Evolutionary conservation across 2,329 filamentous ascomycete species (phyloP).

Genomic region (Apiospora pterosperma): DNA sequence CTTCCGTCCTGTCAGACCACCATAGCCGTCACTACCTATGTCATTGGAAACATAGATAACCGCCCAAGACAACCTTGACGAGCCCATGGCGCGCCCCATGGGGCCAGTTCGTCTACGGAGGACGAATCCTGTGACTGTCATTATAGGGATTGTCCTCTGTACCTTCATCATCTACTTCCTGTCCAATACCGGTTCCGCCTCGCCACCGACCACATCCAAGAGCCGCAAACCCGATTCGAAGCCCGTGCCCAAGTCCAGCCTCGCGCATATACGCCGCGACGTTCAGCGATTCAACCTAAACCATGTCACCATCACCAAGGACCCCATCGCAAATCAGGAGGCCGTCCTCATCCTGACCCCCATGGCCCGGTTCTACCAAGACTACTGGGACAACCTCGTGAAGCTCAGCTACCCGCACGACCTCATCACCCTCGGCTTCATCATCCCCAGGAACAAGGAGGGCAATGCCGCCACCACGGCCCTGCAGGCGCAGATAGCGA

Average conservation of each 20-base stretch:
- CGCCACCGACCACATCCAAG: slow-evolving; percentile 13
- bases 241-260: slow-evolving; percentile 48
- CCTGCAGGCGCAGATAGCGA: slow-evolving; percentile 79
- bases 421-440: slow-evolving; percentile 92
- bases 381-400: slow-evolving; percentile 92
- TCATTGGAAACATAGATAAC: not conserved
- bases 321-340: slow-evolving; percentile 77
- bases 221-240: slow-evolving; percentile 63
- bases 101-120: slow-evolving; percentile 32
- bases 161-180: slow-evolving; percentile 32
- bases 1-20: not conserved
- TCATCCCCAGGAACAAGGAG: slow-evolving; percentile 89
- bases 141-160: slow-evolving; percentile 27
- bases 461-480: slow-evolving; percentile 82
- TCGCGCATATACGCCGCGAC: slow-evolving; percentile 65
- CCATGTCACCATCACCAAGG: slow-evolving; percentile 78
- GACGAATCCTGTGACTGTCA: slow-evolving; percentile 30
- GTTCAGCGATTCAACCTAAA: slow-evolving; percentile 94
- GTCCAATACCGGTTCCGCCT: slow-evolving; percentile 18
- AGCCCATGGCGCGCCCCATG: slow-evolving; percentile 30
- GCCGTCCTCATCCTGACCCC: slow-evolving; percentile 89
- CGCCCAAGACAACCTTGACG: not conserved
- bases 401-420: slow-evolving; percentile 87
- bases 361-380: slow-evolving; percentile 87
- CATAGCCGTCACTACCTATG: not conserved